Base-by-base conservation (phyloP, 2,329 filamentous ascomycete genomes). In the Eutypella sp. region DNA sequence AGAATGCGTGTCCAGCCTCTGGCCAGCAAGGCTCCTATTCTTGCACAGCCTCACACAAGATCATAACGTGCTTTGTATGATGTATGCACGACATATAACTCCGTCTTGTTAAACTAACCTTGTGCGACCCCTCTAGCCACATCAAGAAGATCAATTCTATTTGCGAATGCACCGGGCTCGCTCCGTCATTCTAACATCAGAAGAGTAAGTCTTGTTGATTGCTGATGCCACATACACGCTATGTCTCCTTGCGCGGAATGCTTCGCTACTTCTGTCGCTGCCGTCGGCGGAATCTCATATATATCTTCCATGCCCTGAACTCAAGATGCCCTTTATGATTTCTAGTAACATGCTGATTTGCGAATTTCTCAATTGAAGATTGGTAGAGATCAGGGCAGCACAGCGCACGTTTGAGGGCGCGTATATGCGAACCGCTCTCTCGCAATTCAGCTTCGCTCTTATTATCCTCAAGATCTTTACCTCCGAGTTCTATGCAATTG, bases 381-480 rank as follows among this genome's bases (percentile, higher is more conserved):
- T 99, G 37, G 88, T 96, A 53, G 93, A 97, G 69, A 86, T 97
- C 55, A 88, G 93, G 52, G 93, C 93, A 11, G 89, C 92, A 10
- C 93, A 99, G 65, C 82, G 93, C 45, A 99, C 93, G 2, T 99
- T 97, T 59, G 93, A 99, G 68, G 93, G 93, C 19, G 93, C 93
- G 19, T 99, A 97, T 68, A 86, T 96, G 61, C 87, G 93, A 50
- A 99, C 93, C 0, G 91, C 92, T 3, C 81, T 99, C 18, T 89
- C 88, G 3, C 91, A 97, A 62, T 97, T 97, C 72, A 92, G 87
- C 46, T 97, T 99, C 67, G 85, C 92, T 18, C 82, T 99, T 41
- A 84, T 99, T 52, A 88, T 99, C 43, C 81, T 96, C 56, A 96
- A 95, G 71, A 95, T 99, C 67, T 97, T 99, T 72, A 96, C 90